Conservation (phyloP, 2,329 filamentous ascomycete genomes). For the Huntiella abstrusa region DNA sequence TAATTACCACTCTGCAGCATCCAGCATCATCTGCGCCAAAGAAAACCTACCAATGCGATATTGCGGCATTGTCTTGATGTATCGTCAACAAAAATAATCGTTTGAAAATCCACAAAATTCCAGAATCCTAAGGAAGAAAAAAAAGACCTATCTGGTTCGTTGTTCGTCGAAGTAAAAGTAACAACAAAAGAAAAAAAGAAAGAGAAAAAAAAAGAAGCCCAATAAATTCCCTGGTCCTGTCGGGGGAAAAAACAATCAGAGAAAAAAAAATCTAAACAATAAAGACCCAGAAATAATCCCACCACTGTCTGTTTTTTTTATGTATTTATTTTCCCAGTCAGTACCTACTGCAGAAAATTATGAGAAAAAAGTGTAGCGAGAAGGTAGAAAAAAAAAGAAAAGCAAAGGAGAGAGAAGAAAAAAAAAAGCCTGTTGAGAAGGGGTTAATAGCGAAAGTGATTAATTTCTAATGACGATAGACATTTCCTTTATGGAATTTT, state of each 20-base stretch:
- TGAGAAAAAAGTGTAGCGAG: not conserved
- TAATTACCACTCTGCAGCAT: not conserved
- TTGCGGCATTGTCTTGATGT: slow-evolving; percentile 20
- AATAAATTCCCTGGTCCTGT: not conserved
- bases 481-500: not conserved
- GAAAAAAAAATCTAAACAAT: not conserved
- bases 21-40: slow-evolving; percentile 1
- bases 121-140: not conserved
- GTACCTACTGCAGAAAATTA: too few species aligned
- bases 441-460: not conserved
- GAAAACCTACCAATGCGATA: slow-evolving; percentile 26
- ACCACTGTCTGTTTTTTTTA: too few species aligned
- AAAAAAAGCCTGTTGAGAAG: too few species aligned
- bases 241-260: not conserved
- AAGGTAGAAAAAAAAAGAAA: not conserved
- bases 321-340: too few species aligned
- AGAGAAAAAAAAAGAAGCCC: not conserved
- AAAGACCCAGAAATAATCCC: too few species aligned
- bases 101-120: not conserved
- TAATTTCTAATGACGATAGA: not conserved
- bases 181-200: not conserved
- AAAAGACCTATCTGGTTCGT: not conserved
- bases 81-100: not conserved
- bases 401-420: not conserved
- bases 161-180: not conserved